Evolutionary conservation across 371 early-diverging fungal species (phyloP).

Genomic region (Parasitella parasitica): DNA sequence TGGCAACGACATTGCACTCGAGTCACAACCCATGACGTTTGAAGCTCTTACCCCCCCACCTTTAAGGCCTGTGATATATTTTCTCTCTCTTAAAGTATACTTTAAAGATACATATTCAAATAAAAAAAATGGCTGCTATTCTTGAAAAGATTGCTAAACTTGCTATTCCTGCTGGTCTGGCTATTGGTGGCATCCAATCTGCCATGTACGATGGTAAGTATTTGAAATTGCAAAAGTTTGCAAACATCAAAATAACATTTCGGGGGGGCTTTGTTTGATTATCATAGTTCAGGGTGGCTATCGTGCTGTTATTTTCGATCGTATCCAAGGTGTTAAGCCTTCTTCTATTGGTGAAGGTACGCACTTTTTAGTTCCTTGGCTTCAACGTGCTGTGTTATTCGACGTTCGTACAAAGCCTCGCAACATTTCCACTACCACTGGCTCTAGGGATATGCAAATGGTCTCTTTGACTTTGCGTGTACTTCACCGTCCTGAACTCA

Average conservation of each 20-base stretch:
- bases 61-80: background rate
- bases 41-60: background rate
- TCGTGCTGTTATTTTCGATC: conserved; percentile 96
- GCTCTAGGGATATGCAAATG: conserved; percentile 89
- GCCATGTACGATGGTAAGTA: conserved; percentile 93
- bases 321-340: conserved; percentile 88
- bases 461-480: conserved; percentile 93
- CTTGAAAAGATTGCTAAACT: conserved; percentile 64
- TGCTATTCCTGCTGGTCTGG: conserved; percentile 68
- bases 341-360: conserved; percentile 90
- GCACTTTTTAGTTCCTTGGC: conserved; percentile 96
- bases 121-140: conserved; percentile 41
- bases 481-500: conserved; percentile 87
- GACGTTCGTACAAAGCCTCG: conserved; percentile 95
- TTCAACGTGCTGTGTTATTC: conserved; percentile 76
- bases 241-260: conserved; percentile 13
- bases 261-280: conserved; percentile 3
- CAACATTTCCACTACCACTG: conserved; percentile 95
- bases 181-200: conserved; percentile 69
- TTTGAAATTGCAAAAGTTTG: background rate
- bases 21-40: conserved; percentile 5
- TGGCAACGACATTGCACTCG: background rate
- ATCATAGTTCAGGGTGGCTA: conserved; percentile 90
- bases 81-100: conserved; percentile 1
- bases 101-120: background rate